A percentile compares a stretch with the other conserved stretches of the same genome.
phyloP scores from a whole-genome alignment of 129 eudicot species.

The Flaveria sonorensis region DNA sequence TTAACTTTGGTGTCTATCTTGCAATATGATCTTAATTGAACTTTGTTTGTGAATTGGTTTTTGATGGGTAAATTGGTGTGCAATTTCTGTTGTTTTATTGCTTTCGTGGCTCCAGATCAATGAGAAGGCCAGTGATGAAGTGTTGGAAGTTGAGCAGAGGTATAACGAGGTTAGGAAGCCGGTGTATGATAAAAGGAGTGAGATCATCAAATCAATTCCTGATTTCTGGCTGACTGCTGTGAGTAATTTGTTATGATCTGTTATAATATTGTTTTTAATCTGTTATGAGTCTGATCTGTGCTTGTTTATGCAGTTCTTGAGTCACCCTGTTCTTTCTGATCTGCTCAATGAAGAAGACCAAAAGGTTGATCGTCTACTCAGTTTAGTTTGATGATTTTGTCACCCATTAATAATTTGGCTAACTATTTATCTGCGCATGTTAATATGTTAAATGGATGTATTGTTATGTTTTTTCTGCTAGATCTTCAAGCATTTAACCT shows the following conservation, averaged over 20 bases:
- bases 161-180: constrained; percentile 72
- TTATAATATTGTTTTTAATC: neutral
- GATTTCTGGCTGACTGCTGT: constrained; percentile 90
- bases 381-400: neutral
- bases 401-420: neutral
- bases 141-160: constrained; percentile 69
- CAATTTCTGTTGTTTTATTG: constrained; percentile 8
- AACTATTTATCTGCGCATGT: neutral
- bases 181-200: constrained; percentile 68
- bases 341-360: constrained; percentile 78
- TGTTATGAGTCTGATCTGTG: constrained; percentile 3
- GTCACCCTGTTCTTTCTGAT: constrained; percentile 81
- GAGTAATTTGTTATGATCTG: constrained; percentile 25
- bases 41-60: neutral
- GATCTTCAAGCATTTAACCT: constrained; percentile 72
- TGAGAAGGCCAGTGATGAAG: constrained; percentile 75
- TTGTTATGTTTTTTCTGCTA: constrained; percentile 21
- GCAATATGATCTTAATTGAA: neutral
- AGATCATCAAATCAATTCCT: constrained; percentile 64
- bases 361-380: constrained; percentile 49
- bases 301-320: constrained; percentile 58
- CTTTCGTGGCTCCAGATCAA: constrained; percentile 47
- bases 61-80: constrained; percentile 2
- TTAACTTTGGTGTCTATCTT: too few relatives aligned
- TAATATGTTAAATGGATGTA: neutral